Conservation (phyloP, 768 basidiomycete species). For the Crucibulum laeve region DNA sequence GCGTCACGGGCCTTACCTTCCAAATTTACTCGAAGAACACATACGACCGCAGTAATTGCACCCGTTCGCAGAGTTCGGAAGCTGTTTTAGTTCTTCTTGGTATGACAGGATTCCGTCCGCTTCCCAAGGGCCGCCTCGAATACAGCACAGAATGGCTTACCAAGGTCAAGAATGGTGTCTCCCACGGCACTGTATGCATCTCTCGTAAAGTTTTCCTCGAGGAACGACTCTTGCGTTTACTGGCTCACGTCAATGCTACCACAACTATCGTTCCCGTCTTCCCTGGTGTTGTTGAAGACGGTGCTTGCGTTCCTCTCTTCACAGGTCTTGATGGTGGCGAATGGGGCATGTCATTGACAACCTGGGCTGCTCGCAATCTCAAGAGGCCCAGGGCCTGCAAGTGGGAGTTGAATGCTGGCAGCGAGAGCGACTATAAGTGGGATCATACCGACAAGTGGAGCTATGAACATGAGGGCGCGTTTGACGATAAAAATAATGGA, state of each 20-base stretch:
- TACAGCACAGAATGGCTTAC: slow-evolving; percentile 4
- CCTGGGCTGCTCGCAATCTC: slow-evolving; percentile 9
- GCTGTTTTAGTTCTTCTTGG: slow-evolving; percentile 2
- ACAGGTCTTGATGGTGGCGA: slow-evolving; percentile 8
- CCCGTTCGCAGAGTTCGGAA: slow-evolving; percentile 1
- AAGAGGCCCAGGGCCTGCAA: neutral
- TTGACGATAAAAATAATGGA: slow-evolving; percentile 7
- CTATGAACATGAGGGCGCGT: slow-evolving; percentile 11
- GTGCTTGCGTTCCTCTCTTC: slow-evolving; percentile 10
- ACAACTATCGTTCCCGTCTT: slow-evolving; percentile 4
- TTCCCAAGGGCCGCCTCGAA: slow-evolving; percentile 5
- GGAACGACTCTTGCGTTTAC: slow-evolving; percentile 6
- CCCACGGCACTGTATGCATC: slow-evolving; percentile 9
- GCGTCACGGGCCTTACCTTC: slow-evolving; percentile 5
- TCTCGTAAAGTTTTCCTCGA: slow-evolving; percentile 13
- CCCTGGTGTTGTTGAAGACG: neutral
- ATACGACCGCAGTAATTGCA: neutral
- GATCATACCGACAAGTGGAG: slow-evolving; percentile 11
- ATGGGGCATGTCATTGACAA: slow-evolving; percentile 10
- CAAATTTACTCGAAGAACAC: slow-evolving; percentile 4
- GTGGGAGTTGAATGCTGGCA: slow-evolving; percentile 7
- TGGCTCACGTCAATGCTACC: slow-evolving; percentile 8
- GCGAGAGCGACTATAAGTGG: slow-evolving; percentile 5
- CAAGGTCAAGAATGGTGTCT: slow-evolving; percentile 2
- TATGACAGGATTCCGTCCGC: slow-evolving; percentile 1